Conservation (phyloP, 2,329 filamentous ascomycete genomes). For the Neurospora sp. region DNA sequence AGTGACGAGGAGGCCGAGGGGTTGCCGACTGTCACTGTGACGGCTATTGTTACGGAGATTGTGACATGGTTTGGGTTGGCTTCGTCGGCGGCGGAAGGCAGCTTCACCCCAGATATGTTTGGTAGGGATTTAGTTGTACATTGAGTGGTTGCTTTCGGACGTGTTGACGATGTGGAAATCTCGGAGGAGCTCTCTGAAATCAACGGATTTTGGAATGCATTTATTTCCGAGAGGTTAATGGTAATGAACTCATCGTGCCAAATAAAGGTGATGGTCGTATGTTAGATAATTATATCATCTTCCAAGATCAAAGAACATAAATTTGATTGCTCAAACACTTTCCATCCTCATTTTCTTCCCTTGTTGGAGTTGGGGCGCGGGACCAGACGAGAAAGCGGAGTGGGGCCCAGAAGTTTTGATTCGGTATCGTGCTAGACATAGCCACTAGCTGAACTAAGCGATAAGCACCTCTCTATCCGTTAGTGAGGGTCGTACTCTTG, state of each 20-base stretch:
- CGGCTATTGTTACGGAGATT: not conserved
- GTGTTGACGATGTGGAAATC: not conserved
- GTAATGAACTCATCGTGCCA: not conserved
- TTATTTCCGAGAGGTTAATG: not conserved
- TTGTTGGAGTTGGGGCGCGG: not conserved
- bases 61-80: not conserved
- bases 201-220: not conserved
- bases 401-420: not conserved
- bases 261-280: not conserved
- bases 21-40: not conserved
- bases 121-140: too few relatives aligned
- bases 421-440: not conserved
- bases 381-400: not conserved
- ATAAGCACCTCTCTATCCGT: accelerated
- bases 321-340: not conserved
- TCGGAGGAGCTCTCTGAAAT: not conserved
- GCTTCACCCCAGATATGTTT: not conserved
- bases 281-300: not conserved
- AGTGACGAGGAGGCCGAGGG: not conserved
- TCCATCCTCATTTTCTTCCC: not conserved
- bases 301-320: not conserved
- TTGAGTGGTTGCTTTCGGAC: not conserved
- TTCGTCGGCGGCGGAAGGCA: not conserved
- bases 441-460: not conserved
- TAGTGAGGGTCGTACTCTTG: accelerated